Conservation (phyloP, 805 yeast genomes). For the Huiozyma sinensis region DNA sequence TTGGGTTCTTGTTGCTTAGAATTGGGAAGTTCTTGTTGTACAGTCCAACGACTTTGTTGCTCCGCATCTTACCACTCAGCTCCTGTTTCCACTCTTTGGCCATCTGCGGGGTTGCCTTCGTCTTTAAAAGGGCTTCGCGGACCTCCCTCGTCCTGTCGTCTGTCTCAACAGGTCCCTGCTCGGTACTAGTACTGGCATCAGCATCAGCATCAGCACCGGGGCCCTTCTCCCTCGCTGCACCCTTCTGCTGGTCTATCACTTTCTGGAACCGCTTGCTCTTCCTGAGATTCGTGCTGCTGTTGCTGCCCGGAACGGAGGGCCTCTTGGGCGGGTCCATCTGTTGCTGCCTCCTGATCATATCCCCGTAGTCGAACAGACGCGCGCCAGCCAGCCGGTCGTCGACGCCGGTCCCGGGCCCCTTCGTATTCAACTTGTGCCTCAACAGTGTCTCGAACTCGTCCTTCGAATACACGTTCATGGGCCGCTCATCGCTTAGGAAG, state of each 20-base stretch:
- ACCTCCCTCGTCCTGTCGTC: background rate
- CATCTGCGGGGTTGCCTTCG: background rate
- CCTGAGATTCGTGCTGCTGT: conserved; percentile 2
- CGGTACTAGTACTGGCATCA: background rate
- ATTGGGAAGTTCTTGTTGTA: conserved; percentile 22
- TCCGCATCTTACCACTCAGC: background rate
- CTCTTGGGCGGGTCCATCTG: background rate
- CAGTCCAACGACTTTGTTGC: conserved; percentile 15
- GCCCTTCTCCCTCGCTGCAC: background rate
- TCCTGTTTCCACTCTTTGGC: too few relatives aligned
- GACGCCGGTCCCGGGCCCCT: background rate
- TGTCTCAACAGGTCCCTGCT: background rate
- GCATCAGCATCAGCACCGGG: background rate
- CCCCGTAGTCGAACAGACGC: background rate
- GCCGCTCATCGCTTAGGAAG: conserved; percentile 65
- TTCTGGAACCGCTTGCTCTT: conserved; percentile 11
- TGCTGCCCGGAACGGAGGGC: background rate
- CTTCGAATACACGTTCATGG: conserved; percentile 50
- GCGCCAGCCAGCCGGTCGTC: background rate
- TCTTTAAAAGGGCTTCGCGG: background rate
- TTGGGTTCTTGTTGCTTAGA: conserved; percentile 20
- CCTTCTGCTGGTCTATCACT: background rate
- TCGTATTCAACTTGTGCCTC: conserved; percentile 3
- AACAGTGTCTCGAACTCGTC: conserved; percentile 26
- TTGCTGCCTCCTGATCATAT: background rate